Evolutionary conservation across 352 stramenopile genomes (phyloP).

Genomic region (Globisporangium abappressorium): DNA sequence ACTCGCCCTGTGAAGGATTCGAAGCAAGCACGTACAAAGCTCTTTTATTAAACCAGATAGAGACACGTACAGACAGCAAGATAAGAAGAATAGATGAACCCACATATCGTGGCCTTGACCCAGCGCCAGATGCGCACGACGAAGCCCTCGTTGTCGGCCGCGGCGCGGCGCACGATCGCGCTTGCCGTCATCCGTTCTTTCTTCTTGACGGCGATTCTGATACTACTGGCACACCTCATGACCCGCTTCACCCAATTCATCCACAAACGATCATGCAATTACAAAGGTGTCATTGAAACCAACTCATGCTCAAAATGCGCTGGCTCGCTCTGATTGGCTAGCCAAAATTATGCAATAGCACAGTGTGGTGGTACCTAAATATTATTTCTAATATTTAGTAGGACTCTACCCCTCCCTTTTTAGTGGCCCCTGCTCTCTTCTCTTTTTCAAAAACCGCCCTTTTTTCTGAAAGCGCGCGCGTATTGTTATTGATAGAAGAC

Average conservation of each 20-base stretch:
- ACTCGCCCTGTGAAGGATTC: conserved; percentile 32
- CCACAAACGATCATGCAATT: neutral
- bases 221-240: neutral
- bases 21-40: too few relatives aligned
- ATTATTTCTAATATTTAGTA: too few relatives aligned
- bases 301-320: neutral
- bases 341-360: neutral
- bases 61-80: neutral
- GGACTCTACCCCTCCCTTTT: too few relatives aligned
- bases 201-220: neutral
- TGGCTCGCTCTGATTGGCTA: neutral
- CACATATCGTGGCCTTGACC: conserved; percentile 49
- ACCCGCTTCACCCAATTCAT: neutral
- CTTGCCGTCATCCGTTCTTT: conserved; percentile 45
- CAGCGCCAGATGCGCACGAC: conserved; percentile 66
- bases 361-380: neutral
- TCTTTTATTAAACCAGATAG: neutral
- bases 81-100: conserved; percentile 12
- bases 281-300: neutral
- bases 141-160: conserved; percentile 48
- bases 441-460: conserved; percentile 10
- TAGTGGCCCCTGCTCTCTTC: neutral
- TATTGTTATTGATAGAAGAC: conserved; percentile 9
- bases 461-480: conserved; percentile 13
- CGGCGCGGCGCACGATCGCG: conserved; percentile 53